These are phyloP conservation scores for Termitomyces sp. DNA, from an alignment of 768 basidiomycete species.

Conservation along the genomic window DNA sequence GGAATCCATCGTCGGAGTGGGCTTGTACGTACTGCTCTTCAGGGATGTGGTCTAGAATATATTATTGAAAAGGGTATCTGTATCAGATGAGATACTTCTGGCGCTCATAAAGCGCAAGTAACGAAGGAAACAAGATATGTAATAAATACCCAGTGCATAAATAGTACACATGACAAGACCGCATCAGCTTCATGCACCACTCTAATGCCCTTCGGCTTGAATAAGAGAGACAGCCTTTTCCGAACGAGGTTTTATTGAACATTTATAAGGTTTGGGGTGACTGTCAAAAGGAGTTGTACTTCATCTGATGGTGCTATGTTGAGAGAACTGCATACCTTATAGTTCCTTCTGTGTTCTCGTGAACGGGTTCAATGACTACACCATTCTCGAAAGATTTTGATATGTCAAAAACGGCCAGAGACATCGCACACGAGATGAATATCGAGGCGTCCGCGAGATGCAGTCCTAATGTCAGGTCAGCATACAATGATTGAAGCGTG, in stretches of 20 bases:
- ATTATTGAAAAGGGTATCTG: constrained; percentile 10
- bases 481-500: neutral
- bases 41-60: constrained; percentile 2
- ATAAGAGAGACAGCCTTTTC: constrained; percentile 51
- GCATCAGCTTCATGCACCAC: neutral
- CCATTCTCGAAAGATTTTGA: constrained; percentile 41
- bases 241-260: constrained; percentile 56
- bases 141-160: constrained; percentile 24
- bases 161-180: neutral
- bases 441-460: constrained; percentile 52
- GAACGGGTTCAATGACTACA: constrained; percentile 42
- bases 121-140: constrained; percentile 27
- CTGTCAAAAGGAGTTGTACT: constrained; percentile 21
- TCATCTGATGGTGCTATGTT: neutral
- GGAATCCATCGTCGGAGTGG: neutral
- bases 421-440: constrained; percentile 47
- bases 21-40: constrained; percentile 1
- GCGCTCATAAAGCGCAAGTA: constrained; percentile 17
- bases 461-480: constrained; percentile 28
- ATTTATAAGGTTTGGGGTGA: constrained; percentile 61
- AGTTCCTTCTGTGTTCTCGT: constrained; percentile 56
- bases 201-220: constrained; percentile 33
- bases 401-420: constrained; percentile 49
- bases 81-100: constrained; percentile 13
- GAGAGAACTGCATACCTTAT: constrained; percentile 41